phyloP scores from a whole-genome alignment of 495 filamentous ascomycete species.

The Aspergillus diversus region DNA sequence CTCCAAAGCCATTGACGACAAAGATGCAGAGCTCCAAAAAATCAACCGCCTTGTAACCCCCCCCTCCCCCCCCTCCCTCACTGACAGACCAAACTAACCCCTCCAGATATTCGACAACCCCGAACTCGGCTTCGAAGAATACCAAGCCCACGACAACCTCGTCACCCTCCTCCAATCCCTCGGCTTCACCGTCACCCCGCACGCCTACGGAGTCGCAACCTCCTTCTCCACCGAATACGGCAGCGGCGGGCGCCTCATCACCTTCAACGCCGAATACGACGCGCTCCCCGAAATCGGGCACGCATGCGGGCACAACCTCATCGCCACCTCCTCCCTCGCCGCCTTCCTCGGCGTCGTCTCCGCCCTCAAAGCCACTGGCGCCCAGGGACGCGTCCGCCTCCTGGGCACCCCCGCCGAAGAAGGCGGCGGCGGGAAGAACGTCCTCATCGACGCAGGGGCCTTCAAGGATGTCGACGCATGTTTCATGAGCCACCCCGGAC shows the following conservation, averaged over 20 bases:
- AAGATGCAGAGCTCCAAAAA: neutral
- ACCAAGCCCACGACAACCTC: constrained; percentile 54
- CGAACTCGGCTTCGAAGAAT: constrained; percentile 55
- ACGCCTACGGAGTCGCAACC: constrained; percentile 35
- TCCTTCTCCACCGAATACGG: constrained; percentile 29
- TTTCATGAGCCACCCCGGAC: constrained; percentile 40
- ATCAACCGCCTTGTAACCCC: neutral
- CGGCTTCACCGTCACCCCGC: constrained; percentile 51
- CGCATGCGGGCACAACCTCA: constrained; percentile 67
- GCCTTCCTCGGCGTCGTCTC: constrained; percentile 51
- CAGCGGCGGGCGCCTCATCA: constrained; percentile 30
- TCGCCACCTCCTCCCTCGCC: constrained; percentile 57
- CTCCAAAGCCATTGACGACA: neutral
- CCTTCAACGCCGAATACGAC: constrained; percentile 43
- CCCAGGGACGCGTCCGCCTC: constrained; percentile 57
- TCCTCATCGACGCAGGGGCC: constrained; percentile 58
- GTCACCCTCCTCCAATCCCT: constrained; percentile 47
- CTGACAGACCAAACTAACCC: neutral
- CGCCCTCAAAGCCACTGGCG: constrained; percentile 26
- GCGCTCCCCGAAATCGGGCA: constrained; percentile 60
- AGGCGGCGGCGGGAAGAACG: constrained; percentile 66
- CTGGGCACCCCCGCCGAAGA: constrained; percentile 70
- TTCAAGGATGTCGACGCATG: constrained; percentile 60
- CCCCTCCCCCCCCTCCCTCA: neutral
- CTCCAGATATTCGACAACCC: constrained; percentile 40